phyloP scores from a whole-genome alignment of 768 basidiomycete genomes.

The Xerocomellus intermedius region DNA sequence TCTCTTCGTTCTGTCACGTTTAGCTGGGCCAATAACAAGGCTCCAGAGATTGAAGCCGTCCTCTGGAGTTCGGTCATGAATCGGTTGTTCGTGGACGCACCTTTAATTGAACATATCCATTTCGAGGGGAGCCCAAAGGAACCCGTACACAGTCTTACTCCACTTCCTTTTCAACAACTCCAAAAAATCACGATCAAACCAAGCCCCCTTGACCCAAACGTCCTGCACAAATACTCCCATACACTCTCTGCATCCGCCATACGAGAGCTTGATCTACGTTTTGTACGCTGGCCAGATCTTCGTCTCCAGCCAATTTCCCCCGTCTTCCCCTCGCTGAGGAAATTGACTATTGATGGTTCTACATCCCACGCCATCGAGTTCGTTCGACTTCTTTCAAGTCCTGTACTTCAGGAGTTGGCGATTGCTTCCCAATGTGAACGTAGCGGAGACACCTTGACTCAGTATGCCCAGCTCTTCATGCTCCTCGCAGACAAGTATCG shows the following conservation, averaged over 20 bases:
- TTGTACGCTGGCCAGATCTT: slow-evolving; percentile 23
- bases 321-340: slow-evolving; percentile 23
- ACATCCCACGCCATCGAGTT: slow-evolving; percentile 23
- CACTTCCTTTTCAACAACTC: slow-evolving; percentile 20
- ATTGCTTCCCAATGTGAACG: slow-evolving; percentile 20
- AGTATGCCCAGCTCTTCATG: slow-evolving; percentile 15
- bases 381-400: slow-evolving; percentile 19
- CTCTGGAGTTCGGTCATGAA: slow-evolving; percentile 24
- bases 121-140: slow-evolving; percentile 29
- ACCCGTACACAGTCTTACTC: slow-evolving; percentile 8
- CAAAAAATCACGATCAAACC: slow-evolving; percentile 21
- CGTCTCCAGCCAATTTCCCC: slow-evolving; percentile 16
- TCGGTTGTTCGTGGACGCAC: slow-evolving; percentile 18
- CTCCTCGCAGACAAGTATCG: slow-evolving; percentile 25
- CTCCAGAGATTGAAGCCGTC: slow-evolving; percentile 11
- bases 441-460: slow-evolving; percentile 2
- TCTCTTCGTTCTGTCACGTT: slow-evolving; percentile 21
- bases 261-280: slow-evolving; percentile 23
- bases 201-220: slow-evolving; percentile 21
- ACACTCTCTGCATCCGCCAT: slow-evolving; percentile 19
- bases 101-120: slow-evolving; percentile 20
- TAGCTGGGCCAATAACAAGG: slow-evolving; percentile 20
- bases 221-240: slow-evolving; percentile 26
- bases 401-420: slow-evolving; percentile 14
- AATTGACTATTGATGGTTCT: slow-evolving; percentile 20